A percentile compares a stretch with the other conserved stretches of the same genome.
These are phyloP conservation scores for Stentor roeselii DNA, from an alignment of 73 alveolate species.

Conservation along the genomic window DNA sequence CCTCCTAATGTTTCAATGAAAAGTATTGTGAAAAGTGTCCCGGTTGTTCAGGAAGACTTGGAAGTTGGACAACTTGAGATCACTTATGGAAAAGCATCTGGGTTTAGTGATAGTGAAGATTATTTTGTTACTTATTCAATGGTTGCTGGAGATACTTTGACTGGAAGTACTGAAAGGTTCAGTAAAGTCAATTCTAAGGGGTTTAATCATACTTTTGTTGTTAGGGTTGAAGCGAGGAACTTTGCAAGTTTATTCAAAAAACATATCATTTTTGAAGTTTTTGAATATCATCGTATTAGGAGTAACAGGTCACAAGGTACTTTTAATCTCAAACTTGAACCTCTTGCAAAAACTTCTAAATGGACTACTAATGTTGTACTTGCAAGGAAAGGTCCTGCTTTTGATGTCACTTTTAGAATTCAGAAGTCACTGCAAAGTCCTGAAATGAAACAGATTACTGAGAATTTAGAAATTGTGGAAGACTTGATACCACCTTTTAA, in stretches of 20 bases:
- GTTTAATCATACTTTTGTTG: background rate
- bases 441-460: conserved; percentile 8
- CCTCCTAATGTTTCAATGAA: background rate
- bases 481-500: background rate
- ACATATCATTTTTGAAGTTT: conserved; percentile 2
- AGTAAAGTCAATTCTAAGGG: background rate
- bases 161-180: background rate
- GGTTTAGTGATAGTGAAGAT: background rate
- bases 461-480: conserved; percentile 1
- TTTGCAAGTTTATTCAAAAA: conserved; percentile 1
- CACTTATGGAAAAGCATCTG: conserved; percentile 1
- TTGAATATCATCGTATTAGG: conserved; percentile 6
- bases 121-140: conserved; percentile 3
- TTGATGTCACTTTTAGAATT: conserved; percentile 10
- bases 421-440: background rate
- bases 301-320: background rate
- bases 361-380: background rate
- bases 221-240: background rate
- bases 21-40: background rate
- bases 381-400: background rate
- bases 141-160: background rate
- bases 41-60: background rate
- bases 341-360: background rate
- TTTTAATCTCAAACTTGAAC: background rate
- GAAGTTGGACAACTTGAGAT: conserved; percentile 10